phyloP scores from a whole-genome alignment of 208 protist genomes.

The Leishmania arabica region DNA sequence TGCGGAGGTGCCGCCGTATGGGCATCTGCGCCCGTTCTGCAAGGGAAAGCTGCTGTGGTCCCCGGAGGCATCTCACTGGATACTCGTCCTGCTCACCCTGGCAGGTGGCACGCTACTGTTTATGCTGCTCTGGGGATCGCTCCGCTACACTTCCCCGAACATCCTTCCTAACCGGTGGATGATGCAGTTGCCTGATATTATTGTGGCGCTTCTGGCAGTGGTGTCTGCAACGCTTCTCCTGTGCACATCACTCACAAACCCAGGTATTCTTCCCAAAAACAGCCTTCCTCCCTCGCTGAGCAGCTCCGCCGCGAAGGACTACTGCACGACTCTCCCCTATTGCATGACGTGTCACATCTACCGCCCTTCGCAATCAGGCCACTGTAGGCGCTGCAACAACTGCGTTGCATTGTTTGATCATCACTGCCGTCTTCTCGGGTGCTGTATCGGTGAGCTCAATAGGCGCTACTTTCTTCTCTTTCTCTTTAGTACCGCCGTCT shows the following conservation, averaged over 20 bases:
- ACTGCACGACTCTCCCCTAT: slow-evolving; percentile 32
- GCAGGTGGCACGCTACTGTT: slow-evolving; percentile 17
- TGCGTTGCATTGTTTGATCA: slow-evolving; percentile 34
- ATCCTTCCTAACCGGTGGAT: slow-evolving; percentile 19
- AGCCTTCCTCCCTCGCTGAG: slow-evolving; percentile 9
- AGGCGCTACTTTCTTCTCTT: slow-evolving; percentile 38
- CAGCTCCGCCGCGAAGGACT: slow-evolving; percentile 14
- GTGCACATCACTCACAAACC: slow-evolving; percentile 31
- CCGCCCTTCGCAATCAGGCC: slow-evolving; percentile 29
- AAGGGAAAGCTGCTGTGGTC: slow-evolving; percentile 27
- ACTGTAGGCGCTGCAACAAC: slow-evolving; percentile 37
- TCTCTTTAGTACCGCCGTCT: slow-evolving; percentile 8
- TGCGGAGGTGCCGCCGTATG: slow-evolving; percentile 21
- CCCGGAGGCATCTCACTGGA: slow-evolving; percentile 33
- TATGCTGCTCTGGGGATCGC: slow-evolving; percentile 32
- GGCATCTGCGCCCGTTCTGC: slow-evolving; percentile 30
- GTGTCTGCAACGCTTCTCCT: slow-evolving; percentile 18
- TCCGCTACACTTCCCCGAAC: slow-evolving; percentile 27
- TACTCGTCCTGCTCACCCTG: slow-evolving; percentile 21
- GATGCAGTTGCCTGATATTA: slow-evolving; percentile 27
- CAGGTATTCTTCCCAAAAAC: slow-evolving; percentile 32
- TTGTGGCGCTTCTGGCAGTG: slow-evolving; percentile 19
- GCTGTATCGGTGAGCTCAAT: slow-evolving; percentile 37
- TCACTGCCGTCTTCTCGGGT: slow-evolving; percentile 35
- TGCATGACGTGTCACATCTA: slow-evolving; percentile 35